Conservation (phyloP, 805 yeast genomes). For the Saccharomycopsis sp. region DNA sequence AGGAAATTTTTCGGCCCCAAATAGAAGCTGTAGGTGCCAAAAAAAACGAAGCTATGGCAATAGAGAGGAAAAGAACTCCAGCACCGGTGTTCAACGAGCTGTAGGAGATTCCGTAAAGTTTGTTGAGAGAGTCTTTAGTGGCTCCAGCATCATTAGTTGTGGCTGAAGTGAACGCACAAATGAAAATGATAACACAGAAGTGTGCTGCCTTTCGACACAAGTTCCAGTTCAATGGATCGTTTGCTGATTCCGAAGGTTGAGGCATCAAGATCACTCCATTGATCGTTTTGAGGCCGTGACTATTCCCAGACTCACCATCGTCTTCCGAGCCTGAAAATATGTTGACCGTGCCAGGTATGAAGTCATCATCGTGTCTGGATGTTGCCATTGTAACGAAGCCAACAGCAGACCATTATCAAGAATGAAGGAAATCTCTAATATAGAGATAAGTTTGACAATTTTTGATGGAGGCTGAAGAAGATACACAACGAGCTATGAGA, state of each 20-base stretch:
- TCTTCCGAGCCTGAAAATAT: slow-evolving; percentile 20
- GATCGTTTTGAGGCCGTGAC: slow-evolving; percentile 28
- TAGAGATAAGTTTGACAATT: neutral
- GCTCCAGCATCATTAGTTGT: slow-evolving; percentile 72
- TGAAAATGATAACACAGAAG: slow-evolving; percentile 44
- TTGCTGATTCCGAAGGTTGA: slow-evolving; percentile 56
- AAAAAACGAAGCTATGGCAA: slow-evolving; percentile 58
- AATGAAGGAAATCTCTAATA: neutral
- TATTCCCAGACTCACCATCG: slow-evolving; percentile 13
- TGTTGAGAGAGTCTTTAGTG: slow-evolving; percentile 59
- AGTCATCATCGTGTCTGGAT: slow-evolving; percentile 20
- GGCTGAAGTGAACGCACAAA: slow-evolving; percentile 65
- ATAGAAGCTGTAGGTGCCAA: slow-evolving; percentile 63
- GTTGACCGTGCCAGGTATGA: slow-evolving; percentile 22
- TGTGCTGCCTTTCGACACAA: slow-evolving; percentile 35
- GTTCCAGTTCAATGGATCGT: slow-evolving; percentile 58
- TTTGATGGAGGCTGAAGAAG: slow-evolving; percentile 3
- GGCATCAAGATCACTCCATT: slow-evolving; percentile 49
- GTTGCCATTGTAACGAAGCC: slow-evolving; percentile 19
- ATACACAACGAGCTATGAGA: slow-evolving; percentile 13
- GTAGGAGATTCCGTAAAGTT: slow-evolving; percentile 53
- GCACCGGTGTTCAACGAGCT: slow-evolving; percentile 74
- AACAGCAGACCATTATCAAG: no score
- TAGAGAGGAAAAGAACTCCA: slow-evolving; percentile 65
- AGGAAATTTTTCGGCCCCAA: slow-evolving; percentile 62